These are phyloP conservation scores for Trichothecium roseum DNA, from an alignment of 2,329 filamentous ascomycete genomes.

Conservation along the genomic window DNA sequence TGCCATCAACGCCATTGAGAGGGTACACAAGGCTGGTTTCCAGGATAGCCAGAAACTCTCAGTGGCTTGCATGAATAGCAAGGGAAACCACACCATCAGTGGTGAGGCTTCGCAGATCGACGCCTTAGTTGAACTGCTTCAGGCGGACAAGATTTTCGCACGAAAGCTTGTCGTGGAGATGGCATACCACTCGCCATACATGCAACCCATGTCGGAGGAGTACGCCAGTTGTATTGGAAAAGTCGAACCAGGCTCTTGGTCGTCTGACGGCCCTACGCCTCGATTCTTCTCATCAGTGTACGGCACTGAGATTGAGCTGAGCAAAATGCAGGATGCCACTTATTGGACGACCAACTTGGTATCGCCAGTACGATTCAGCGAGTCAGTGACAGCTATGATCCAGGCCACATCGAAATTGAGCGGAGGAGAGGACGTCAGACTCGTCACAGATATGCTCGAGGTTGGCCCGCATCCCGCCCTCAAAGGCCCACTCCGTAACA, in stretches of 20 bases:
- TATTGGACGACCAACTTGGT: conserved; percentile 15
- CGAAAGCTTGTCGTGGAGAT: conserved; percentile 6
- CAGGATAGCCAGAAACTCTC: conserved; percentile 3
- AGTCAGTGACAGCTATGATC: conserved; percentile 2
- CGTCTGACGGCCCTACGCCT: not conserved
- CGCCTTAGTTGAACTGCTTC: conserved; percentile 2
- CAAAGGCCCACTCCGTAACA: conserved; percentile 6
- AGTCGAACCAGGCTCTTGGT: not conserved
- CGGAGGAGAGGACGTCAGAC: too few relatives aligned
- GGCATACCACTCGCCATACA: conserved; percentile 18
- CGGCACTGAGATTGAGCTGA: not conserved
- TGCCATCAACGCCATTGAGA: not conserved
- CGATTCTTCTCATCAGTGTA: conserved; percentile 4
- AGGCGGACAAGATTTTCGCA: conserved; percentile 9
- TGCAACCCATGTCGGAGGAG: conserved; percentile 11
- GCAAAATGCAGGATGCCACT: not conserved
- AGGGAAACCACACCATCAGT: conserved; percentile 17
- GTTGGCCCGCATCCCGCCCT: conserved; percentile 10
- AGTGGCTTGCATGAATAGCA: conserved; percentile 22
- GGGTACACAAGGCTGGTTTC: conserved; percentile 3
- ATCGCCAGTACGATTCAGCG: conserved; percentile 10
- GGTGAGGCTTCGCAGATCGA: conserved; percentile 15
- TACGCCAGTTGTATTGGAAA: conserved; percentile 7
- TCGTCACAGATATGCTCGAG: conserved; percentile 7
- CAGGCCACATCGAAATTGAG: not conserved